phyloP scores from a whole-genome alignment of 148 eudicot species.

The Polygonum aviculare region DNA sequence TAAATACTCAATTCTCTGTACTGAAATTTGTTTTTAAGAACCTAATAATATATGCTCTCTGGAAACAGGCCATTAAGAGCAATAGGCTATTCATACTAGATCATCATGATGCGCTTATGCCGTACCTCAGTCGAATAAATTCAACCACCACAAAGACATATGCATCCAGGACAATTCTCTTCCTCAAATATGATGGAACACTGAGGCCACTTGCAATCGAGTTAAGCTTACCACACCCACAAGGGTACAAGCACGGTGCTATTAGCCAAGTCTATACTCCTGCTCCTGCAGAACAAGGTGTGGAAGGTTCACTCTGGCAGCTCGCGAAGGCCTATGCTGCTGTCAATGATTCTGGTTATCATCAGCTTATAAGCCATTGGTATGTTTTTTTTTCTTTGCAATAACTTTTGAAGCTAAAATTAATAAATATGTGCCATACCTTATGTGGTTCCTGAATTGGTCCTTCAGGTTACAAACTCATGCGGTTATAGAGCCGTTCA shows the following conservation, averaged over 20 bases:
- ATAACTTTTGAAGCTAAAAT: background rate
- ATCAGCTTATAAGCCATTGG: constrained; percentile 95
- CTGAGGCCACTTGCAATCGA: constrained; percentile 81
- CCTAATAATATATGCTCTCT: constrained; percentile 1
- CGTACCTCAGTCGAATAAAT: constrained; percentile 62
- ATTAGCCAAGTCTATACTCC: constrained; percentile 70
- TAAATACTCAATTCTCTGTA: background rate
- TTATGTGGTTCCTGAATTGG: background rate
- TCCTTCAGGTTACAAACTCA: constrained; percentile 65
- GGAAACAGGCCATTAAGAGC: constrained; percentile 46
- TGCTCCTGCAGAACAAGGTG: constrained; percentile 51
- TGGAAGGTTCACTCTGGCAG: constrained; percentile 70
- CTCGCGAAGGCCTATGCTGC: constrained; percentile 88
- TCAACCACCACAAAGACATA: constrained; percentile 64
- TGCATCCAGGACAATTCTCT: constrained; percentile 64
- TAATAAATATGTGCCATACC: background rate
- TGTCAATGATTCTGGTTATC: constrained; percentile 86
- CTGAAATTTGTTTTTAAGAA: background rate
- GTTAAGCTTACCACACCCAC: constrained; percentile 65
- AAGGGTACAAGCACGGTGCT: constrained; percentile 53
- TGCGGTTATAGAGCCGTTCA: constrained; percentile 66
- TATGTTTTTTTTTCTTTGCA: constrained; percentile 16
- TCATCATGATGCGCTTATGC: constrained; percentile 79
- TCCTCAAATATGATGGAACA: constrained; percentile 70
- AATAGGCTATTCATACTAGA: constrained; percentile 72